Percentiles rank a stretch among this genome's conserved stretches.
These are phyloP conservation scores for Prinsepia uniflora DNA, from an alignment of 306 rosid genomes.

Conservation along the genomic window DNA sequence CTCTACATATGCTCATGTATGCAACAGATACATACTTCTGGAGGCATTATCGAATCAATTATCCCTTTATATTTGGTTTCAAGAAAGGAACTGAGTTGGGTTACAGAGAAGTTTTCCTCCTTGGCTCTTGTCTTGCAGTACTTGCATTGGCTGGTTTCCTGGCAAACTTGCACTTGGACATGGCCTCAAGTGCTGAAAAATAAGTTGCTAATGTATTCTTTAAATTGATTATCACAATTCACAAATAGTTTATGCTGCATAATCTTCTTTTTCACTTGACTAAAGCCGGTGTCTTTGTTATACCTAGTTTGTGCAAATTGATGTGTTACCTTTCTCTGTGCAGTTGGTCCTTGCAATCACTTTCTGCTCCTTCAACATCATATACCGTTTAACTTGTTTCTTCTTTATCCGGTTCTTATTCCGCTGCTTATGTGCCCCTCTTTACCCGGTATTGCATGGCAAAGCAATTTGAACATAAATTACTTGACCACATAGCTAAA, in stretches of 20 bases:
- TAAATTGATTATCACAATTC: background rate
- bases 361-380: constrained; percentile 56
- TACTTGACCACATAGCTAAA: constrained; percentile 3
- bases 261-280: background rate
- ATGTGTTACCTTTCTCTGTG: constrained; percentile 21
- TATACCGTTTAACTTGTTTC: constrained; percentile 58
- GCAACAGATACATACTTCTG: constrained; percentile 60
- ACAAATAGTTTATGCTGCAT: constrained; percentile 15
- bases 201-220: no score
- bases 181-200: constrained; percentile 33
- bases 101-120: constrained; percentile 50
- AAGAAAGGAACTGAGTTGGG: constrained; percentile 66
- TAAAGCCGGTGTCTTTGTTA: background rate
- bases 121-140: constrained; percentile 62
- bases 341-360: constrained; percentile 55
- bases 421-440: constrained; percentile 59
- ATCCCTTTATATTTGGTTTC: constrained; percentile 72
- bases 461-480: background rate
- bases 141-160: constrained; percentile 56
- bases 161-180: constrained; percentile 61
- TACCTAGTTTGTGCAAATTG: background rate
- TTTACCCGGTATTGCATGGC: constrained; percentile 45
- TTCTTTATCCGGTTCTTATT: constrained; percentile 51
- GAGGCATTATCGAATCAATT: constrained; percentile 63
- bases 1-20: constrained; percentile 68